Evolutionary conservation across 495 filamentous ascomycete species (phyloP), one percentile per base, ranked within the genome.

Genomic region (Aspergillus asperescens): DNA sequence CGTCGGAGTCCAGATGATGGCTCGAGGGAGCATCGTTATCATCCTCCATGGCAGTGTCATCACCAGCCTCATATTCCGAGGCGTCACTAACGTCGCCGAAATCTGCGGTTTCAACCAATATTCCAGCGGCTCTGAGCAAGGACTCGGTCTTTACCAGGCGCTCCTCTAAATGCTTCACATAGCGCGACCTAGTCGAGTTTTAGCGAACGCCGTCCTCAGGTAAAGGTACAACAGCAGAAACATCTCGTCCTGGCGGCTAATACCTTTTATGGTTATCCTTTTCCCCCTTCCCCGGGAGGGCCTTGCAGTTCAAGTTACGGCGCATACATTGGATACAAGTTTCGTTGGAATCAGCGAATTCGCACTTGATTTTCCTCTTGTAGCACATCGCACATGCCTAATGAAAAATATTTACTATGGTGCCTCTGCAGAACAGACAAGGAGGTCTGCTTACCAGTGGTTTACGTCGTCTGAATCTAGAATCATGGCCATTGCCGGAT

Each of bases 361-460:
- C 90, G 68, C 93, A 98, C 71, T 93, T 95, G 62, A 93, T 94
- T 79, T 96, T 96, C 78, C 90, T 96, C 73, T 89, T 93, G 60
- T 88, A 82, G 63, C 93, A 98, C 87, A 90, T 91, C 63, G 95
- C 90, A 75, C 92, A 98, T 44, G 90, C 90, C 87, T 92, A 62
- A 41, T 48, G 24, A 34, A 56, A 55, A 46, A 52, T 9, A 7
- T 46, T 60, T 58, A 63, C 55, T 56, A 54, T 48, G 29, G 13
- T 23, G 28, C 37, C n/a, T 23, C 31, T 10, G 25, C 23, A 34
- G 28, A 37, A 28, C 19, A 35, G 19, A 22, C 29, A 34, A 49
- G 18, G 34, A 48, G 27, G 16, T n/a, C 31, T 48, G 47, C 60
- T 62, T 66, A 66, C 63, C 60, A 61, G 47, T 54, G 54, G 54